Evolutionary conservation across 805 yeast genomes (phyloP).

Genomic region (Yarrowia deformans): DNA sequence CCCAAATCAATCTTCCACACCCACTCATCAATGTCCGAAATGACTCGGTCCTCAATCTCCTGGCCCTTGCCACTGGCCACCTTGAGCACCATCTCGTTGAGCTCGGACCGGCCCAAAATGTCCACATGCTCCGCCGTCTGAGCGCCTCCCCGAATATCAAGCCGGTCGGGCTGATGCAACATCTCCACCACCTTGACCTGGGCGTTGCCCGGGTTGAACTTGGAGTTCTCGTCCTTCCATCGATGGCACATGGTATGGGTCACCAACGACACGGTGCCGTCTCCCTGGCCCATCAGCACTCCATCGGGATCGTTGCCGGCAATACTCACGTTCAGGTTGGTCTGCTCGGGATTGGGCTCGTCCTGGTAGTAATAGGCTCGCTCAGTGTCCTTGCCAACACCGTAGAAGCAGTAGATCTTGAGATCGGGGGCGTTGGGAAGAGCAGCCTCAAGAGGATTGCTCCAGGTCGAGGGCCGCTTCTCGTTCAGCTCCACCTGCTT

Average conservation of each 20-base stretch:
- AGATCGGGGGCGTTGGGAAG: conserved; percentile 93
- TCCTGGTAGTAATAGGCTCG: conserved; percentile 87
- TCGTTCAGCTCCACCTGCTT: conserved; percentile 70
- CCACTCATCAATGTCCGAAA: conserved; percentile 69
- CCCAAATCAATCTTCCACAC: conserved; percentile 63
- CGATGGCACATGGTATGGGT: conserved; percentile 91
- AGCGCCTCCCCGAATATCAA: conserved; percentile 96
- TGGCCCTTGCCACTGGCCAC: conserved; percentile 86
- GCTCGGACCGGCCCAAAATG: conserved; percentile 88
- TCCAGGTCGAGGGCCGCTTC: conserved; percentile 80
- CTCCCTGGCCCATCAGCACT: conserved; percentile 89
- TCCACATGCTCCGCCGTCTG: conserved; percentile 98
- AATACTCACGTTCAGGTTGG: conserved; percentile 73
- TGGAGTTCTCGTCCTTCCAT: conserved; percentile 72
- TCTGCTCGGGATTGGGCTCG: conserved; percentile 59
- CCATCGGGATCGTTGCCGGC: conserved; percentile 69
- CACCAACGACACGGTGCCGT: conserved; percentile 89
- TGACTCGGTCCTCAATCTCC: conserved; percentile 63
- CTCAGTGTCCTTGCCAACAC: conserved; percentile 97
- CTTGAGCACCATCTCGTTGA: conserved; percentile 82
- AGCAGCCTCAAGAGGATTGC: conserved; percentile 91
- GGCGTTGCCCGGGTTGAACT: conserved; percentile 78
- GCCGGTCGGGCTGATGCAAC: conserved; percentile 89
- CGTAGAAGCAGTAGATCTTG: conserved; percentile 89
- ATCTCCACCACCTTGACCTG: conserved; percentile 86